Evolutionary conservation across 352 stramenopile genomes (phyloP), one percentile per base, ranked within the genome.

Genomic region (Peronospora belbahrii): DNA sequence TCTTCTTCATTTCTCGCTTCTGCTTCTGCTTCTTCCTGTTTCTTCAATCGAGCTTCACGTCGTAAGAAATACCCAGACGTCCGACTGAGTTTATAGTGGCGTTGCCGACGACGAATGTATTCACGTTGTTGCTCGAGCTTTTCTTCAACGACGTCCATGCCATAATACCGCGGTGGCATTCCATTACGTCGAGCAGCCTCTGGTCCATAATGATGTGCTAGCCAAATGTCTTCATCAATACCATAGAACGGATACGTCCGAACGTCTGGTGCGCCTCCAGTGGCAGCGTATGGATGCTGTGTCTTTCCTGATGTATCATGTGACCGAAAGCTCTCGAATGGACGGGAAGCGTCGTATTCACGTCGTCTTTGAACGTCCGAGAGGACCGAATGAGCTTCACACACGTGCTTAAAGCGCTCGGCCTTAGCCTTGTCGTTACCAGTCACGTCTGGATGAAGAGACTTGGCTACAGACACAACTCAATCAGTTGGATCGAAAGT

Each of bases 331-430:
- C 48, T 64, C 48, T 85, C 48, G 13, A 51, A 38, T 13, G 73
- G 70, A 14, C 60, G 62, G 5, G 69, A 62, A 1, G 75, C 65
- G 52, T 85, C 77, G 56, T 89, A 90, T 56, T 78, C 59, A 10
- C 73, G 68, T 8, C 82, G 76, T 52, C 52, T 64, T 19, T 50
- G 44, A 22, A 59, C 62, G 58, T 93, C 75, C 9, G 82, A 86
- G 19, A 93, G 74, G 42, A 91, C 65, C 1, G 76, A 62, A 57
- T 93, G 72, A 5, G 82, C 82, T 39, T 90, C 79, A 42, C 59
- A 88, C 40, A 91, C 79, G 46, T 78, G 59, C 61, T 91, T 90
- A 51, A 93, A 93, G n/a, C 75, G 70, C 59, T 89, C 76, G 1
- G 82, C 75, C 57, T 92, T 92, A 40, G 68, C 70, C 43, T 64